A percentile compares a stretch with the other conserved stretches of the same genome.
phyloP scores from a whole-genome alignment of 2,329 filamentous ascomycete genomes.

The Hypoxylon sp. region DNA sequence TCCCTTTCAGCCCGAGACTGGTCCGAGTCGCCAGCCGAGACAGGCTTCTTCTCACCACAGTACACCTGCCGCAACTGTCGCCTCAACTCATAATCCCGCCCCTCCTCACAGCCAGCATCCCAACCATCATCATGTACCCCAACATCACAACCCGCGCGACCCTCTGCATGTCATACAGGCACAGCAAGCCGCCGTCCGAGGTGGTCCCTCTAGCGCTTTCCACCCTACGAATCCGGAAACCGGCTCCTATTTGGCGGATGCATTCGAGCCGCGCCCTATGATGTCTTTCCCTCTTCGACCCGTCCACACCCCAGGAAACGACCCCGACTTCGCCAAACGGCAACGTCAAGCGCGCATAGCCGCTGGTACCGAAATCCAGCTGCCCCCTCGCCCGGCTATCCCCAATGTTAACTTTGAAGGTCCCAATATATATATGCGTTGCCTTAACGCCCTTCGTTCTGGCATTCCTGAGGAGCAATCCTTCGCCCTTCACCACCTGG shows the following conservation, averaged over 20 bases:
- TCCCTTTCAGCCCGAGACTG: constrained; percentile 84
- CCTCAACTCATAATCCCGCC: constrained; percentile 39
- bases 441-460: constrained; percentile 83
- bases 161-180: constrained; percentile 46
- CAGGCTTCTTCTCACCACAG: constrained; percentile 60
- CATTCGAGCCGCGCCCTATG: constrained; percentile 73
- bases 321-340: constrained; percentile 72
- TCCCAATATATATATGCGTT: constrained; percentile 91
- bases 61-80: constrained; percentile 35
- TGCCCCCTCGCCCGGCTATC: constrained; percentile 64
- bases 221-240: constrained; percentile 65
- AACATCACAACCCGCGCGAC: constrained; percentile 44
- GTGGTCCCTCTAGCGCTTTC: constrained; percentile 53
- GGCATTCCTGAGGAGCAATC: constrained; percentile 82
- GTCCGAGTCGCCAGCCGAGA: constrained; percentile 69
- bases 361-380: constrained; percentile 47
- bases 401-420: constrained; percentile 75
- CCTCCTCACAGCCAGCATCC: constrained; percentile 35
- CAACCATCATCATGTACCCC: constrained; percentile 41
- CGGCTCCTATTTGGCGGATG: constrained; percentile 68
- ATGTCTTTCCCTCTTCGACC: constrained; percentile 74
- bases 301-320: constrained; percentile 78
- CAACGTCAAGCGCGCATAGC: constrained; percentile 55
- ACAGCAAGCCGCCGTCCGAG: constrained; percentile 44
- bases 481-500: constrained; percentile 92